Evolutionary conservation across 192 early-diverging fungal genomes (phyloP).

Genomic region (Geosiphon pyriformis): DNA sequence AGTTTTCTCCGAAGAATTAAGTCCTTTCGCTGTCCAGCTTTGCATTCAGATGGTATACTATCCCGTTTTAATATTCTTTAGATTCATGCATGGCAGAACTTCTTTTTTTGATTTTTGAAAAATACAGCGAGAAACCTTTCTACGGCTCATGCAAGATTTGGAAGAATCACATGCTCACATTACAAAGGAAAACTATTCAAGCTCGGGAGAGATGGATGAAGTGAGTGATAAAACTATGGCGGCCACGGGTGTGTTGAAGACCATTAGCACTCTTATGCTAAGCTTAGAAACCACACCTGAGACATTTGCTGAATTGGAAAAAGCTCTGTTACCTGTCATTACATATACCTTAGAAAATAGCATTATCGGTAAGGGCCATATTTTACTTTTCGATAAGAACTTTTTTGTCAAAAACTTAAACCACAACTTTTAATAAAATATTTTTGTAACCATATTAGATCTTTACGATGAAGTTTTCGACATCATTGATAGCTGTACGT

Average conservation of each 20-base stretch:
- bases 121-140: slow-evolving; percentile 68
- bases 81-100: no score
- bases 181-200: slow-evolving; percentile 41
- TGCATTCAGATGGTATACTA: slow-evolving; percentile 74
- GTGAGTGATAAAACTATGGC: slow-evolving; percentile 83
- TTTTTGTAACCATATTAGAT: slow-evolving; percentile 41
- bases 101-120: background rate
- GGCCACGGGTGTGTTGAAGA: slow-evolving; percentile 85
- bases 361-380: slow-evolving; percentile 46
- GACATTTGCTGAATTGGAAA: slow-evolving; percentile 75
- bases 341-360: slow-evolving; percentile 72
- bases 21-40: slow-evolving; percentile 89
- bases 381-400: background rate
- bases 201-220: slow-evolving; percentile 51
- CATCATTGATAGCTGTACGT: slow-evolving; percentile 84
- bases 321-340: slow-evolving; percentile 70
- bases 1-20: slow-evolving; percentile 83
- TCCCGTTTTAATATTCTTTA: no score
- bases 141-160: slow-evolving; percentile 76
- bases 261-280: slow-evolving; percentile 80
- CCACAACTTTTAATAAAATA: background rate
- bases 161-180: slow-evolving; percentile 41
- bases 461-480: slow-evolving; percentile 85
- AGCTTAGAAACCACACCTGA: slow-evolving; percentile 79
- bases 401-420: no score